These are phyloP conservation scores for Ilyonectria sp. DNA, from an alignment of 2,329 filamentous ascomycete genomes.

Conservation along the genomic window DNA sequence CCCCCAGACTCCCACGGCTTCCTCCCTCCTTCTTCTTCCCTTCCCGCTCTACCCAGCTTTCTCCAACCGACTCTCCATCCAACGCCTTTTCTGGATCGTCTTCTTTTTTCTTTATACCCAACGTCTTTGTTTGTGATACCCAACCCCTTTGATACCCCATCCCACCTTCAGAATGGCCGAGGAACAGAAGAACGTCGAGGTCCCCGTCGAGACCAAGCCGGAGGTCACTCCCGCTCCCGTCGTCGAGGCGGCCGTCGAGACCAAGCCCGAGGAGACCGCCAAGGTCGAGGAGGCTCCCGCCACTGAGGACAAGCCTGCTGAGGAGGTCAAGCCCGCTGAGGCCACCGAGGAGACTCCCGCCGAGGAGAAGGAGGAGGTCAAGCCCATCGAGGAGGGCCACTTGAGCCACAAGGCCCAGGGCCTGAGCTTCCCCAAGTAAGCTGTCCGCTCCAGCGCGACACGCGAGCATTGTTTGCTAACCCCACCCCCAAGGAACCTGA, in stretches of 20 bases:
- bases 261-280: conserved; percentile 59
- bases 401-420: conserved; percentile 93
- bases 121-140: conserved; percentile 67
- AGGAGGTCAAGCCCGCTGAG: conserved; percentile 61
- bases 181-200: conserved; percentile 78
- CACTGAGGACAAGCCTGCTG: conserved; percentile 59
- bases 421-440: conserved; percentile 88
- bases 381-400: conserved; percentile 85
- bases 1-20: conserved; percentile 53
- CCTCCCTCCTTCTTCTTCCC: conserved; percentile 49
- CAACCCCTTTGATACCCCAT: conserved; percentile 58
- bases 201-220: conserved; percentile 66
- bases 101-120: conserved; percentile 56
- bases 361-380: conserved; percentile 67
- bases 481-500: conserved; percentile 76
- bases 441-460: not conserved
- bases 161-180: conserved; percentile 77
- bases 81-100: conserved; percentile 55
- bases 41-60: conserved; percentile 52
- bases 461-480: conserved; percentile 41
- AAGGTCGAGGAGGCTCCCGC: conserved; percentile 53
- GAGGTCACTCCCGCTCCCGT: conserved; percentile 53
- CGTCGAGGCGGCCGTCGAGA: conserved; percentile 52
- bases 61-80: conserved; percentile 50
- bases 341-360: conserved; percentile 58